Percentiles rank a stretch among this genome's conserved stretches.
These are phyloP conservation scores for Erodium trifolium DNA, from an alignment of 441 rosid genomes.

Conservation along the genomic window DNA sequence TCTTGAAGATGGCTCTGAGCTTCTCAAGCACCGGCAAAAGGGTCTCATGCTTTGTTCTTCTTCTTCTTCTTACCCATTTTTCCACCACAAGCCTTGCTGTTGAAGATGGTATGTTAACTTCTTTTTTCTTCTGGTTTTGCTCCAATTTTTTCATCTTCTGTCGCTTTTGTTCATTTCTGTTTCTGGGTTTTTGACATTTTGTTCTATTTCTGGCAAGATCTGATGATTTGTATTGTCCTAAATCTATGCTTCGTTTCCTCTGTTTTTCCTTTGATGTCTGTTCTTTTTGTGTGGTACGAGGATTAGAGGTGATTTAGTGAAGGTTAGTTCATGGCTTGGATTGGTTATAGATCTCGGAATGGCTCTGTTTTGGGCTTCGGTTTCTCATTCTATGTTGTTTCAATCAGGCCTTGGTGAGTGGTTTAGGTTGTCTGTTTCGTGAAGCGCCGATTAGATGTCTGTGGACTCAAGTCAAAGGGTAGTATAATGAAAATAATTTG, in stretches of 20 bases:
- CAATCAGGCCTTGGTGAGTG: neutral
- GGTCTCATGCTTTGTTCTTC: neutral
- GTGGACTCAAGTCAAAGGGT: neutral
- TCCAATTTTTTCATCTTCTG: too few species aligned
- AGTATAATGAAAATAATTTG: neutral
- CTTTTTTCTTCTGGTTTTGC: neutral
- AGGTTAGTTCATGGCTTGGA: neutral
- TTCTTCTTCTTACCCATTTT: neutral
- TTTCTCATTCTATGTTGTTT: too few species aligned
- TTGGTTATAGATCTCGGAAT: neutral
- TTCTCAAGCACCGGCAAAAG: neutral
- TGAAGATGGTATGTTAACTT: neutral
- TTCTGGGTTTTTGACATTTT: neutral
- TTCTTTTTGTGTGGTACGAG: neutral
- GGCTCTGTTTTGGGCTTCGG: neutral
- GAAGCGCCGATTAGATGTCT: too few species aligned
- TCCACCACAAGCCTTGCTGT: neutral
- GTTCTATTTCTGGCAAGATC: neutral
- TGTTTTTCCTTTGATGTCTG: neutral
- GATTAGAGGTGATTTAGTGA: neutral
- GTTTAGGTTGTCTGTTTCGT: neutral
- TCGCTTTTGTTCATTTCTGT: too few species aligned
- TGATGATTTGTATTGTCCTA: neutral
- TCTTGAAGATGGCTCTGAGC: neutral
- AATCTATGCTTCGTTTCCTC: neutral